Evolutionary conservation across 2,329 filamentous ascomycete species (phyloP), one percentile per base, ranked within the genome.

Genomic region (Triangularia setosa): DNA sequence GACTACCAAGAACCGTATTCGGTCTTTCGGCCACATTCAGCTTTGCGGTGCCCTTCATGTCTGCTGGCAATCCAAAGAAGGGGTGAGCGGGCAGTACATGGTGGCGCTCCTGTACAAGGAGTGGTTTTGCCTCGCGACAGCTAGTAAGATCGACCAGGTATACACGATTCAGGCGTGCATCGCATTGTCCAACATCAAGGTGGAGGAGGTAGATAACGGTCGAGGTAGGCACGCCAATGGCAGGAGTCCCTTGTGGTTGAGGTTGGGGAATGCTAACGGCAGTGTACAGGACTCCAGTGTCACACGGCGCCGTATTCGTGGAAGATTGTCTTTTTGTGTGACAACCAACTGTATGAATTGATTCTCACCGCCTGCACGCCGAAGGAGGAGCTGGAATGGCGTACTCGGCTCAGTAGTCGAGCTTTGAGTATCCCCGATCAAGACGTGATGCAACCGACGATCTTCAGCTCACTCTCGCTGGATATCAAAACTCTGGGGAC

Each of bases 301-400:
- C 89, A 95, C 68, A 91, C 90, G 2, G 91, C 91, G 0, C 88
- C 91, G 0, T 91, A 91, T 75, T 95, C 93, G 1, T 98, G 93
- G 94, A 99, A 98, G 74, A 72, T 97, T 11, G 83, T 92, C 2
- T 97, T 98, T 72, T 89, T 95, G 73, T 86, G 86, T 68, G 83
- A 90, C 63, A 85, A 90, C 69, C 87, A 90, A 65, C 80, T 94
- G 61, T 94, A 91, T 73, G 94, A 98, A 76, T 78, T 97, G 16
- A 87, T 97, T 48, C 83, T 97, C 78, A 96, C 90, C 69, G 94
- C 93, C 35, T 97, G 93, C 71, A 94, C 90, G 1, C 81, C 87
- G 0, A 86, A 84, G 48, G 94, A 99, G 74, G 92, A 95, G 71
- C 79, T 84, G 55, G 87, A 89, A 71, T 99, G 95, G 94, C 88